Base-by-base conservation (phyloP, 1,139 yeast species). In the Candida tetrigidarum region DNA sequence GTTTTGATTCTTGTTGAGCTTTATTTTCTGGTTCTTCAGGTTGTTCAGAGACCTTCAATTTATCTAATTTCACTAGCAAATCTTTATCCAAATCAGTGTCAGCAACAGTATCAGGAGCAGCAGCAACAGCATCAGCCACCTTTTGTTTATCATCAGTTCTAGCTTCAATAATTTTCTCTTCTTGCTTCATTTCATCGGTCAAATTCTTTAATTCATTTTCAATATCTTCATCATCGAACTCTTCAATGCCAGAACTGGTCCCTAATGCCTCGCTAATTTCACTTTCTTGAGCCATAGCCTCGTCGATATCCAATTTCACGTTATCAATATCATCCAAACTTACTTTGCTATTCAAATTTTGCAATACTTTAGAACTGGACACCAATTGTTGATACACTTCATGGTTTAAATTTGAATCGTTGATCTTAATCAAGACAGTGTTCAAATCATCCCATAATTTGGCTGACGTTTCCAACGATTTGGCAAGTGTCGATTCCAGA, bases 331-430 rank as follows among this genome's bases (percentile, higher is more conserved):
- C 68, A 12, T 59, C 64, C 3, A 69, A 22, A 28, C 63, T 60
- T 2, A 71, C 53, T 39, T 60, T 56, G 6, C 54, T 44, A 48
- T 64, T 79, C 67, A 56, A 67, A 53, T 50, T 63, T 50, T 50
- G 64, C 66, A 62, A 71, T 33, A 53, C 69, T 51, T 54, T 53
- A 2, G 74, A 58, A 6, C 80, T 71, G 3, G 59, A 59, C 12
- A 61, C 56, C 40, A 79, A 53, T 5, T 73, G 69, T n/a, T 63
- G 61, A 28, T 69, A 58, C 4, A 78, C 52, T 14, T 66, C 58
- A 4, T 64, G 57, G 50, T 80, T 80, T 2, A 75, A 63, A 11
- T 69, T 63, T 1, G 83, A 75, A 45, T 78, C 76, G 51, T 80
- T 73, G 36, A 81, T 71, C 50, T 78, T 78, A 35, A 59, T 54